Conservation (phyloP, 352 stramenopile species). For the Phytophthora palmivora region DNA sequence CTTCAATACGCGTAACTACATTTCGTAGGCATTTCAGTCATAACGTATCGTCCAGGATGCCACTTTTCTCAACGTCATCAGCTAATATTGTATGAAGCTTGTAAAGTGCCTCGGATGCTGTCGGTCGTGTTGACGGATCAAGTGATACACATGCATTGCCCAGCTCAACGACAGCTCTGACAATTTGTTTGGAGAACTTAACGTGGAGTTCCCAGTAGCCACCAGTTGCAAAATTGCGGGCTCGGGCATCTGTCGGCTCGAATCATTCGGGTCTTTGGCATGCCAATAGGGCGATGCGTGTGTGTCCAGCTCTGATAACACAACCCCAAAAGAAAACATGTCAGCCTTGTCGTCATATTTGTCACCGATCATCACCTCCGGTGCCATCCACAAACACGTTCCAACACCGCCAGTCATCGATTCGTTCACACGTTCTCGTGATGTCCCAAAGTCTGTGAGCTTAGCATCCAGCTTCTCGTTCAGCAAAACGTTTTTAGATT, state of each 20-base stretch:
- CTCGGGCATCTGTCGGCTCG: conserved; percentile 37
- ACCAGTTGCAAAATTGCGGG: conserved; percentile 56
- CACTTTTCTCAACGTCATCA: no score
- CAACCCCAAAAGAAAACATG: conserved; percentile 55
- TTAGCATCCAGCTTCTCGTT: conserved; percentile 45
- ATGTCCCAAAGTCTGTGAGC: conserved; percentile 52
- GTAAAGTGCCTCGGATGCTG: no score
- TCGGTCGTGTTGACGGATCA: no score
- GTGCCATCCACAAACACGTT: conserved; percentile 51
- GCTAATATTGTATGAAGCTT: no score
- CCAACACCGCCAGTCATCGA: conserved; percentile 47
- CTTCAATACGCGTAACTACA: no score
- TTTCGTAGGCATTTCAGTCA: no score
- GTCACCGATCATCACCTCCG: conserved; percentile 49
- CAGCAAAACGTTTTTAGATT: conserved; percentile 58
- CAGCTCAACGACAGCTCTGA: conserved; percentile 32
- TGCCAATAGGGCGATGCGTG: conserved; percentile 39
- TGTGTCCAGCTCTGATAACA: conserved; percentile 44
- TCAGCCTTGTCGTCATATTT: conserved; percentile 50
- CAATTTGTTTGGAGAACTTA: conserved; percentile 37
- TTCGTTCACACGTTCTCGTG: conserved; percentile 34
- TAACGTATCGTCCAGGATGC: no score
- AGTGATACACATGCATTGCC: conserved; percentile 46
- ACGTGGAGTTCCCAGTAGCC: conserved; percentile 47
- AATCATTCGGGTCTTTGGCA: conserved; percentile 34